Percentiles rank a stretch among this genome's conserved stretches.
Evolutionary conservation across 805 yeast genomes (phyloP).

Genomic region (Metschnikowia reukaufii): DNA sequence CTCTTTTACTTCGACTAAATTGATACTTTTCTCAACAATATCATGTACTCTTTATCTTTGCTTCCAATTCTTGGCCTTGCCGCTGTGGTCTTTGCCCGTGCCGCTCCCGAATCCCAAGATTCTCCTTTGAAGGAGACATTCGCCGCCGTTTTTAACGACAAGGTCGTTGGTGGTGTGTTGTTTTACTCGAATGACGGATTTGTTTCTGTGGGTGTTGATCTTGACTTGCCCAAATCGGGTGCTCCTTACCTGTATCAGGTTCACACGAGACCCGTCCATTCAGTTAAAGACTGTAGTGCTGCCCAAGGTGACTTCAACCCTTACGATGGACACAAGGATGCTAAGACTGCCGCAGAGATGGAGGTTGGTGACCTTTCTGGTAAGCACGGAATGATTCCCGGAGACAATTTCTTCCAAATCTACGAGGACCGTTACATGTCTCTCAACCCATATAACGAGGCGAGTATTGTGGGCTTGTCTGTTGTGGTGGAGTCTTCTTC

Average conservation of each 20-base stretch:
- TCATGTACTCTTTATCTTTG: not conserved
- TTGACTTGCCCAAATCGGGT: conserved; percentile 62
- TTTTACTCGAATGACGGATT: conserved; percentile 36
- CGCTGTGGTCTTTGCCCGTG: not conserved
- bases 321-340: conserved; percentile 46
- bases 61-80: not conserved
- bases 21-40: not conserved
- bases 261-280: conserved; percentile 56
- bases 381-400: conserved; percentile 68
- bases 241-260: conserved; percentile 72
- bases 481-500: not conserved
- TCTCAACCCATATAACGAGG: conserved; percentile 40
- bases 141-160: not conserved
- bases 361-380: conserved; percentile 77
- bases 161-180: conserved; percentile 15
- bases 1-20: not conserved
- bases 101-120: conserved; percentile 7
- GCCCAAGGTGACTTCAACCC: conserved; percentile 63
- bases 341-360: conserved; percentile 53
- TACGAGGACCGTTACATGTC: conserved; percentile 67
- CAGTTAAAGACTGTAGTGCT: conserved; percentile 48
- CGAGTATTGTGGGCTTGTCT: conserved; percentile 1
- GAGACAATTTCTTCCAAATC: conserved; percentile 62
- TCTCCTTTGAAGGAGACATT: not conserved
- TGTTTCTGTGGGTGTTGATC: conserved; percentile 65